Conservation (phyloP, 2,329 filamentous ascomycete species). For the Fusarium sp. region DNA sequence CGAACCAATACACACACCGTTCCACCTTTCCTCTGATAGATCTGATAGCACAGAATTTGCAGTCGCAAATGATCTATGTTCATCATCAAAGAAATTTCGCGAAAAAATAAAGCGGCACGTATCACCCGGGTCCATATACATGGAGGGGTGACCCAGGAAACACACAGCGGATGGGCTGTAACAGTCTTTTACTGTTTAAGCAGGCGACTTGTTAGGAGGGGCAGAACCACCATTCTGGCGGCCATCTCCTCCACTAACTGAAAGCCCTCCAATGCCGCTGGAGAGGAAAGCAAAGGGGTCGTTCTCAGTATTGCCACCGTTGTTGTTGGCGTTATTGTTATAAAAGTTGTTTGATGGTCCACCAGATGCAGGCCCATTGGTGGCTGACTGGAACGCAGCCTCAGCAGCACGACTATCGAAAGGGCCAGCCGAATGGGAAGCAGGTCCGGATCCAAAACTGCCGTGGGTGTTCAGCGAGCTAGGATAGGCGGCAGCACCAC, state of each 20-base stretch:
- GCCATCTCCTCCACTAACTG: conserved; percentile 71
- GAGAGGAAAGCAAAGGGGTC: conserved; percentile 85
- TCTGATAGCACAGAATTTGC: conserved; percentile 54
- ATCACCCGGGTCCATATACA: conserved; percentile 30
- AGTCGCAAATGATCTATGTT: conserved; percentile 57
- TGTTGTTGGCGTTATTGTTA: conserved; percentile 69
- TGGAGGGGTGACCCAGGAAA: conserved; percentile 38
- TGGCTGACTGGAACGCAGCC: conserved; percentile 89
- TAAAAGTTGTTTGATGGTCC: conserved; percentile 68
- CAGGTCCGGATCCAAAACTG: conserved; percentile 74
- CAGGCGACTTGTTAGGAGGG: conserved; percentile 67
- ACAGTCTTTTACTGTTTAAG: conserved; percentile 50
- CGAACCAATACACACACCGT: conserved; percentile 48
- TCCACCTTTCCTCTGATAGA: conserved; percentile 50
- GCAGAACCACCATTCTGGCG: conserved; percentile 69
- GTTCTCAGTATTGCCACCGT: conserved; percentile 68
- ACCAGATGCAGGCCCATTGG: conserved; percentile 80
- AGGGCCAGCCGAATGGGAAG: conserved; percentile 81
- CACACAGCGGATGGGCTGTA: conserved; percentile 39
- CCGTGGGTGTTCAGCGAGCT: conserved; percentile 79
- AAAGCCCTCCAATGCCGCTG: conserved; percentile 74
- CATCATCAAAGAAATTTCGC: conserved; percentile 51
- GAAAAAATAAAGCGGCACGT: conserved; percentile 41
- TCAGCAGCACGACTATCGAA: conserved; percentile 95
- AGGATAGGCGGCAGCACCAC: conserved; percentile 75